Evolutionary conservation across 305 asterid genomes (phyloP).

Genomic region (Andrographis paniculata): DNA sequence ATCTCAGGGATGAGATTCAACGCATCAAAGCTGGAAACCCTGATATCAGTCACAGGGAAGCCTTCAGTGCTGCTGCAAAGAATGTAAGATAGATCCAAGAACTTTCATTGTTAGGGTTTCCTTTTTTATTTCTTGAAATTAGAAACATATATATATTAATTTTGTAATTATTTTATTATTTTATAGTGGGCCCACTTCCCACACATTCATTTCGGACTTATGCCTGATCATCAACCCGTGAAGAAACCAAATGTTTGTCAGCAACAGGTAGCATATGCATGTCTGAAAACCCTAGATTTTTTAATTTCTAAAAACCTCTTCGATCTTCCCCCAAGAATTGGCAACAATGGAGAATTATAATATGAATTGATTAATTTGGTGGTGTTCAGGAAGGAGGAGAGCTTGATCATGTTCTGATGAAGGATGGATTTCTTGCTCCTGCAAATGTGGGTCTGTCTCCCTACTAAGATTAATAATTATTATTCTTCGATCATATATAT

Average conservation of each 20-base stretch:
- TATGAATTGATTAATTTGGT: too few relatives aligned
- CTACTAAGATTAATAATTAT: neutral
- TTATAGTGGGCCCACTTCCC: slow-evolving; percentile 98
- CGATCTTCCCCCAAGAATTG: neutral
- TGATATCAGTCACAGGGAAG: slow-evolving; percentile 97
- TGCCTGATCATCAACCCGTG: slow-evolving; percentile 98
- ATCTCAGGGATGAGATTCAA: slow-evolving; percentile 97
- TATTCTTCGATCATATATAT: too few relatives aligned
- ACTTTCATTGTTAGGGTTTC: slow-evolving; percentile 19
- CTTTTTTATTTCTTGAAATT: neutral
- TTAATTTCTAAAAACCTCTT: too few relatives aligned
- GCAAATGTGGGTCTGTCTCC: neutral
- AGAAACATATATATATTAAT: neutral
- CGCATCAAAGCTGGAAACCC: slow-evolving; percentile 99
- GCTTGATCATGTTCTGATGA: neutral
- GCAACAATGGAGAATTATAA: neutral
- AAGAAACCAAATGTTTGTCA: slow-evolving; percentile 86
- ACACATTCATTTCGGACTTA: slow-evolving; percentile 96
- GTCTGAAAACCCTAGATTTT: slow-evolving; percentile 4
- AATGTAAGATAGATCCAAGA: slow-evolving; percentile 87
- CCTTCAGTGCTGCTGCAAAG: slow-evolving; percentile 98
- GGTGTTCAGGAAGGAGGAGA: too few relatives aligned
- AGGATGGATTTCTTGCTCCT: neutral
- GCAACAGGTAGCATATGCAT: too few relatives aligned
- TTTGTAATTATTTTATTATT: slow-evolving; percentile 20